phyloP scores from a whole-genome alignment of 441 rosid genomes.

The Syzygium malaccense region DNA sequence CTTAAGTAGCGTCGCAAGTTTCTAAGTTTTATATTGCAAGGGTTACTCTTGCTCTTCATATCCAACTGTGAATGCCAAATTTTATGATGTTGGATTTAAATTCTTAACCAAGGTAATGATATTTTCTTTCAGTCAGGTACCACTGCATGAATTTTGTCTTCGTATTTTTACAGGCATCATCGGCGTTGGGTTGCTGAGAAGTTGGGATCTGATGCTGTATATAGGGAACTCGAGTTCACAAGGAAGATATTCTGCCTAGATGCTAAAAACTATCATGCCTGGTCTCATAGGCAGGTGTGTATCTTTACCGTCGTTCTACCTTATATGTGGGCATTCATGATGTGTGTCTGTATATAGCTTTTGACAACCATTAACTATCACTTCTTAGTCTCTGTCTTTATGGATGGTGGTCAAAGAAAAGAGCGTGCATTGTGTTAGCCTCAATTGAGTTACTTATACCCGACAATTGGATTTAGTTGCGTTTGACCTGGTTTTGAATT shows the following conservation, averaged over 20 bases:
- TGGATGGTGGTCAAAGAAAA: neutral
- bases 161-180: slow-evolving; percentile 65
- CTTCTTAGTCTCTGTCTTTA: neutral
- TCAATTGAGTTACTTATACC: neutral
- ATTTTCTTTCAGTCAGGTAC: neutral
- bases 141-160: neutral
- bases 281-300: slow-evolving; percentile 98
- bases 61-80: neutral
- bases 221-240: slow-evolving; percentile 64
- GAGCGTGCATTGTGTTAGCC: neutral
- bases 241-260: slow-evolving; percentile 52
- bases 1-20: neutral
- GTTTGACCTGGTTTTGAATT: neutral
- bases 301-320: neutral
- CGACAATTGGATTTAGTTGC: neutral
- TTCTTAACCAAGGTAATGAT: neutral
- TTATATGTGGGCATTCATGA: neutral
- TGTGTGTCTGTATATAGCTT: neutral
- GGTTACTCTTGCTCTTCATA: neutral
- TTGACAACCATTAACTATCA: neutral
- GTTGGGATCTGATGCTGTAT: slow-evolving; percentile 56
- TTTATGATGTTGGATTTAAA: neutral
- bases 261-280: slow-evolving; percentile 90
- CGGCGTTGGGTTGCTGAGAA: slow-evolving; percentile 93
- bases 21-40: neutral